Conservation (phyloP, 2,329 filamentous ascomycete genomes). For the Ophiostoma quercus region DNA sequence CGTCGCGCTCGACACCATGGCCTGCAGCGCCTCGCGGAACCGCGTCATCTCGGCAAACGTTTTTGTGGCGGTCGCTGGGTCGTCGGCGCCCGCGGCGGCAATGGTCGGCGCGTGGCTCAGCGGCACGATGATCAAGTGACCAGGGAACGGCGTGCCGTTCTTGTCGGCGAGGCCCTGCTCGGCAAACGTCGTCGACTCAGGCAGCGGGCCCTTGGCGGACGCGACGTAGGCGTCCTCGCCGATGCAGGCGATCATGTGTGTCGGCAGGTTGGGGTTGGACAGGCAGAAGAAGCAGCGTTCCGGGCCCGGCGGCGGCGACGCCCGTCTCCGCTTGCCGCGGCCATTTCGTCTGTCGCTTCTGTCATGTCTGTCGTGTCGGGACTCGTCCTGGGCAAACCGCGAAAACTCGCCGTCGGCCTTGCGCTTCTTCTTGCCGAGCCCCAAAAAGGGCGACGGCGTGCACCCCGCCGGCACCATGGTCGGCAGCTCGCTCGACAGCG, state of each 20-base stretch:
- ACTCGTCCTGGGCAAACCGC: constrained; percentile 43
- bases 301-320: constrained; percentile 59
- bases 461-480: constrained; percentile 61
- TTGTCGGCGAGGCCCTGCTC: constrained; percentile 49
- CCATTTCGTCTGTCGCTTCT: constrained; percentile 31
- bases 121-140: constrained; percentile 87
- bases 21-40: constrained; percentile 71
- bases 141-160: constrained; percentile 54
- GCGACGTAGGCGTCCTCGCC: constrained; percentile 84
- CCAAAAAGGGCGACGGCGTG: constrained; percentile 68
- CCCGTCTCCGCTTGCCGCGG: constrained; percentile 42
- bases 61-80: constrained; percentile 45
- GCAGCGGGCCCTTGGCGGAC: constrained; percentile 84
- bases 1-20: constrained; percentile 61
- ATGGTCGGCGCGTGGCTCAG: constrained; percentile 76
- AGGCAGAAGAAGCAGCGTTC: constrained; percentile 93
- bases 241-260: constrained; percentile 85
- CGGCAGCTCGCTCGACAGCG: constrained; percentile 59
- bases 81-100: constrained; percentile 50
- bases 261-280: constrained; percentile 74
- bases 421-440: constrained; percentile 25
- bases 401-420: constrained; percentile 39
- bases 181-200: constrained; percentile 62
- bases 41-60: constrained; percentile 76
- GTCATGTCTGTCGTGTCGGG: constrained; percentile 37